A percentile compares a stretch with the other conserved stretches of the same genome.
These are phyloP conservation scores for Saxophila tyrrhenica DNA, from an alignment of 495 filamentous ascomycete species.

Conservation along the genomic window DNA sequence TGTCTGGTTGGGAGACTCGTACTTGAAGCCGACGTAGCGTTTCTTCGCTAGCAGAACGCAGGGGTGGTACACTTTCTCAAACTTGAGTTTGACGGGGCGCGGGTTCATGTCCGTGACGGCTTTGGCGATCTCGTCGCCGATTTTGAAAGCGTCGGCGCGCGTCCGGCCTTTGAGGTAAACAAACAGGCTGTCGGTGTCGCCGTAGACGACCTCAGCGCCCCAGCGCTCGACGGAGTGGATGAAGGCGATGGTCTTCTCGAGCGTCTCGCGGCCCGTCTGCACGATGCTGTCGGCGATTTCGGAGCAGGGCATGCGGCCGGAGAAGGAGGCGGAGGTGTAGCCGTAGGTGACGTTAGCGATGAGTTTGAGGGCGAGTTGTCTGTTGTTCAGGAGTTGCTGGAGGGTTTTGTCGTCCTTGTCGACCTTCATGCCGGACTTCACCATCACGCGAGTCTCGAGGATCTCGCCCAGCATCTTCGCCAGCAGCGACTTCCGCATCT, in stretches of 20 bases:
- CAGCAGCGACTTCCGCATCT: slow-evolving; percentile 77
- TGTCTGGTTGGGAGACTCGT: slow-evolving; percentile 64
- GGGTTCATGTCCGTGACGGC: slow-evolving; percentile 84
- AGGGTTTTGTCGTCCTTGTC: slow-evolving; percentile 83
- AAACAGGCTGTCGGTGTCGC: slow-evolving; percentile 96
- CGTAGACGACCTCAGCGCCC: slow-evolving; percentile 95
- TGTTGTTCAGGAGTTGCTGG: slow-evolving; percentile 81
- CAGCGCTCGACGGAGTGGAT: slow-evolving; percentile 80
- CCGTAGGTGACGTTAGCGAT: slow-evolving; percentile 98
- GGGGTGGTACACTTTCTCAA: slow-evolving; percentile 96
- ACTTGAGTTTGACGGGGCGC: slow-evolving; percentile 86
- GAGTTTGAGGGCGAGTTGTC: slow-evolving; percentile 90
- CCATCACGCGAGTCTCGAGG: slow-evolving; percentile 93
- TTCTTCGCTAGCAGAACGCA: slow-evolving; percentile 94
- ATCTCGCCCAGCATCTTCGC: slow-evolving; percentile 97
- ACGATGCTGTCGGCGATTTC: slow-evolving; percentile 98
- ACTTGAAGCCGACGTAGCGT: slow-evolving; percentile 96
- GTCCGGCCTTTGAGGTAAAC: slow-evolving; percentile 80
- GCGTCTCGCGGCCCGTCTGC: slow-evolving; percentile 83
- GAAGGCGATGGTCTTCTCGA: slow-evolving; percentile 85
- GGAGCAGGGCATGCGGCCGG: slow-evolving; percentile 91
- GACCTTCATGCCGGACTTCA: slow-evolving; percentile 91
- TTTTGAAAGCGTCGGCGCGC: slow-evolving; percentile 76
- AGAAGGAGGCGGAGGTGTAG: slow-evolving; percentile 92
- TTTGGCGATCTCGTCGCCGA: slow-evolving; percentile 86